Percentiles rank a stretch among this genome's conserved stretches.
These are phyloP conservation scores for Xerocomellus intermedius DNA, from an alignment of 768 basidiomycete genomes.

Conservation along the genomic window DNA sequence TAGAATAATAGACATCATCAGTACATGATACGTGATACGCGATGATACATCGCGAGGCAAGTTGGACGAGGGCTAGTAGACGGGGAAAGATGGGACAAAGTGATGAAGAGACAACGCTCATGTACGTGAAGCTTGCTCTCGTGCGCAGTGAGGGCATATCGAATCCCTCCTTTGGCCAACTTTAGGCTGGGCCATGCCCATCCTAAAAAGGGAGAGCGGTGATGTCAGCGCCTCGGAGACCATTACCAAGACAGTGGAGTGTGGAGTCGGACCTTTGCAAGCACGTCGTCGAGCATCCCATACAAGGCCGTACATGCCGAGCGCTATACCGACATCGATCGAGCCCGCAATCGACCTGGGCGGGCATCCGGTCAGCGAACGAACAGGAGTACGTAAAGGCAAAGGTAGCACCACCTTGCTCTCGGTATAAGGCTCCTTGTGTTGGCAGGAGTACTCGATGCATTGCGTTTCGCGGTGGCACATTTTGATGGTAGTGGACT, in stretches of 20 bases:
- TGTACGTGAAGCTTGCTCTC: constrained; percentile 9
- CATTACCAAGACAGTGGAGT: background rate
- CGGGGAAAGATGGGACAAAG: too few relatives aligned
- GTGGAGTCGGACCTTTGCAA: constrained; percentile 36
- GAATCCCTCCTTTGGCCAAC: constrained; percentile 18
- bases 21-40: constrained; percentile 7
- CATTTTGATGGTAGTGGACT: constrained; percentile 30
- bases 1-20: constrained; percentile 20
- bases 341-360: constrained; percentile 44
- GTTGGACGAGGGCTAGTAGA: background rate
- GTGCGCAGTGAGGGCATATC: constrained; percentile 22
- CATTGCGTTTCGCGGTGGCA: constrained; percentile 43
- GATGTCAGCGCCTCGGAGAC: constrained; percentile 13
- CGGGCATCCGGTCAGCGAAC: background rate
- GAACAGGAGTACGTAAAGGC: too few relatives aligned
- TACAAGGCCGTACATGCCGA: constrained; percentile 34
- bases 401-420: constrained; percentile 23
- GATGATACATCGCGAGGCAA: constrained; percentile 2
- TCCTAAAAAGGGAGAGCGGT: constrained; percentile 6
- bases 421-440: constrained; percentile 32
- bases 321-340: constrained; percentile 44
- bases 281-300: constrained; percentile 39
- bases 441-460: constrained; percentile 39
- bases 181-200: constrained; percentile 22
- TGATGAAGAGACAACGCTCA: background rate